Evolutionary conservation across 176 grass and related monocot species (phyloP), one percentile per base, ranked within the genome.

Genomic region (Zea luxurians): DNA sequence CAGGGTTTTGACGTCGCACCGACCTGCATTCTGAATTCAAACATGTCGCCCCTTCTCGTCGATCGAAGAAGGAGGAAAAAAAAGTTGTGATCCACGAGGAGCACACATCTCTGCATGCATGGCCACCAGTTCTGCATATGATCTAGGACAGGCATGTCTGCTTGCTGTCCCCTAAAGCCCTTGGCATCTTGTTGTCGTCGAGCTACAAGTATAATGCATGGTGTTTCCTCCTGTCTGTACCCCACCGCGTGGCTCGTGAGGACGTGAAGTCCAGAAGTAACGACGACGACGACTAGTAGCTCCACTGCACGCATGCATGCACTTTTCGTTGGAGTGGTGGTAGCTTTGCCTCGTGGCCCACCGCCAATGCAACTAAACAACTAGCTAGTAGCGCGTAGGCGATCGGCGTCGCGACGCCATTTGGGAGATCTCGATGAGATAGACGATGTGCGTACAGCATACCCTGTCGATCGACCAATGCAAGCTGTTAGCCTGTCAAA

Each of bases 51-150:
- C 10, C 40, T 18, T 67, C 8, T 57, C 17, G 7, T 57, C 17
- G 16, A 5, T 61, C 61, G 3, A 35, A 48, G 45, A 70, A 27
- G 11, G 34, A 16, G 0, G 7, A 54, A 2, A 17, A 70, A 48
- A 47, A 58, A 66, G 49, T 36, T 37, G 71, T 83, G 80, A 83
- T 75, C 61, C 81, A 67, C 49, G 62, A 75, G 81, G 49, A 37
- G 81, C 71, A 75, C 81, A 83, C 49, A 83, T 66, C 21, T 75
- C 49, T 17, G 45, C 68, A 71, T 10, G 47, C 47, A 71, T 52
- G 47, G 46, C 69, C 69, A 37, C 47, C 68, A 49, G 46, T 13
- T 46, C n/a, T 34, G 20, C 68, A 9, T 36, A 49, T 49, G 68
- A 36, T 52, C 69, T 7, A 59, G 55, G 8, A 59, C 55, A 59